These are phyloP conservation scores for Lepidium campestre DNA, from an alignment of 441 rosid genomes.

Conservation along the genomic window DNA sequence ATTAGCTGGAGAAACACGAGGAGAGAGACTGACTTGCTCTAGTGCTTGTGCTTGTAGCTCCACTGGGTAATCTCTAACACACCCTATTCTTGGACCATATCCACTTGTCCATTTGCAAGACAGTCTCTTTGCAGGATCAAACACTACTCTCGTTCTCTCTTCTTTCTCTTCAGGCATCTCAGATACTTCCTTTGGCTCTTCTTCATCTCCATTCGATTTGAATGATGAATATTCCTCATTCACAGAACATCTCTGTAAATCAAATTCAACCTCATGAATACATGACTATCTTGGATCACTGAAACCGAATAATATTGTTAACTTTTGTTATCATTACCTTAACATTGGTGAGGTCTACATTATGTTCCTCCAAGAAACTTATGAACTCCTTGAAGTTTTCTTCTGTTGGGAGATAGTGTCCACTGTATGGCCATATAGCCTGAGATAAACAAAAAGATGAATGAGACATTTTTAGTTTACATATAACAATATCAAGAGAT, in stretches of 20 bases:
- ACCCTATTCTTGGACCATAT: conserved; percentile 73
- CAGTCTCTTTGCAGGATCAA: conserved; percentile 41
- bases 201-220: conserved; percentile 14
- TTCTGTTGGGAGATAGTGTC: conserved; percentile 92
- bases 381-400: conserved; percentile 74
- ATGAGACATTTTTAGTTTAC: conserved; percentile 1
- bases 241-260: conserved; percentile 27
- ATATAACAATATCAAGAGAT: background rate
- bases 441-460: conserved; percentile 21
- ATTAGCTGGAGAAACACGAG: conserved; percentile 33
- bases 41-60: conserved; percentile 59
- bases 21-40: conserved; percentile 71
- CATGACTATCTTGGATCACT: background rate
- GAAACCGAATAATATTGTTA: no score
- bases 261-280: background rate
- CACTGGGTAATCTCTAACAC: conserved; percentile 79
- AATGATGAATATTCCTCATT: conserved; percentile 27
- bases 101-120: conserved; percentile 84
- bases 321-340: conserved; percentile 26
- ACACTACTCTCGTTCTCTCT: conserved; percentile 22
- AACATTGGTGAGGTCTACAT: conserved; percentile 70
- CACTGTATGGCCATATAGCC: conserved; percentile 99
- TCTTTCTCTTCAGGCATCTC: conserved; percentile 18
- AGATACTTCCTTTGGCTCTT: conserved; percentile 7
- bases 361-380: conserved; percentile 63